Evolutionary conservation across 352 stramenopile genomes (phyloP), one percentile per base, ranked within the genome.

Genomic region (Pythium aquatile): DNA sequence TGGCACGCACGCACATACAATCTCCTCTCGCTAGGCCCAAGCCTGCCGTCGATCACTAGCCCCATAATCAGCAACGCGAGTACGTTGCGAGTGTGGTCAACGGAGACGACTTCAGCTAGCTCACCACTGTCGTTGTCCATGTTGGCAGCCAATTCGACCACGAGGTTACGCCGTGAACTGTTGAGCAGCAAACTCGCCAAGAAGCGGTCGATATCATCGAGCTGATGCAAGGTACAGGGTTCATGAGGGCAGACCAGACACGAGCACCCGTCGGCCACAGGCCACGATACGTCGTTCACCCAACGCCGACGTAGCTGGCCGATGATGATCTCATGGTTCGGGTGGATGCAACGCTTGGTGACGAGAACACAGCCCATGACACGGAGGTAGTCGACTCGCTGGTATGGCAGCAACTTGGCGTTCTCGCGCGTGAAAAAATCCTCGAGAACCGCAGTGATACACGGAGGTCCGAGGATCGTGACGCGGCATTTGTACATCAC

Each of bases 1-100:
- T 56, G 44, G 26, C 57, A 63, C 29, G 57, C 57, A 14, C 57
- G 57, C 10, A 63, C 5, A 30, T 56, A 63, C 29, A 63, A 11
- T 5, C 57, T 44, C 20, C 57, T 29, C 20, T 63, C 46, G 42
- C 44, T 48, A n/a, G 56, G 46, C 10, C 29, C 53, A 5, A 63
- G 57, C 44, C 48, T 48, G 13, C 30, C 48, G 16, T 48, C 40
- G 14, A 48, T 48, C 1, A 48, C n/a, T 5, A 48, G 40, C 7
- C 14, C 40, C 14, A 48, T 4, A 26, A 48, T 48, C 2, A 48
- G 40, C 3, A 48, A 17, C 40, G 40, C 40, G 14, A 48, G 11
- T 5, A 26, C 26, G 16, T 48, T 48, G 40, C 40, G 40, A 4
- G 40, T 17, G 40, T 48, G 40, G 40, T 48, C 40, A 0, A 48